Evolutionary conservation across 495 filamentous ascomycete genomes (phyloP), one percentile per base, ranked within the genome.

Genomic region (Jackrogersella minutella): DNA sequence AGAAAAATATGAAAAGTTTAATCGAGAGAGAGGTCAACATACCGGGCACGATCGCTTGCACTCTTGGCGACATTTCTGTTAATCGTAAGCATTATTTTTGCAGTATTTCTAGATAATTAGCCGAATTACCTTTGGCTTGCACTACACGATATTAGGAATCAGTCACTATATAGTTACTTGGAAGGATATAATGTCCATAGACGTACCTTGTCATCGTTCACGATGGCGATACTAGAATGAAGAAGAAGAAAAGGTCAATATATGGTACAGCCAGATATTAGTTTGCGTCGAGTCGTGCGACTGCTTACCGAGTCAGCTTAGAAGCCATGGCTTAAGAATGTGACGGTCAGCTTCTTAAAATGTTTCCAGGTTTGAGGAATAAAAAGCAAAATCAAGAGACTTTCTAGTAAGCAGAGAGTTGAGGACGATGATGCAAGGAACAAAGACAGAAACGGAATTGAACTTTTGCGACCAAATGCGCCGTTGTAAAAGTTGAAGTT

Each of bases 1-100:
- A 50, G 5, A n/a, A 19, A 36, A 16, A 44, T 21, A 17, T 17
- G 22, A 34, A 49, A 3, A 11, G 26, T 8, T 14, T 5, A 17
- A 6, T 33, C 22, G 43, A n/a, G 11, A 30, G 19, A 24, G 13
- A 19, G 30, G 2, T 10, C 40, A 26, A 11, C 67, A 30, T 69
- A 74, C 93, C n/a, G 96, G 95, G 76, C 95, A 99, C 5, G 93
- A 92, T 78, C 97, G 97, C 80, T 98, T 98, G 87, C 96, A 99
- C 81, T 99, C 95, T 83, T 99, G 95, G 68, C 93, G 86, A 80
- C 92, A 96, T 91, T 96, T 93, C 89, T n/a, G n/a, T n/a, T n/a
- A n/a, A n/a, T n/a, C n/a, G n/a, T n/a, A n/a, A n/a, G n/a, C n/a
- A n/a, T n/a, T n/a, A n/a, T 99, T 96, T 83, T 99, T 94, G 68